Evolutionary conservation across 1,284 basidiomycete species (phyloP).

Genomic region (Austroboletus niveus): DNA sequence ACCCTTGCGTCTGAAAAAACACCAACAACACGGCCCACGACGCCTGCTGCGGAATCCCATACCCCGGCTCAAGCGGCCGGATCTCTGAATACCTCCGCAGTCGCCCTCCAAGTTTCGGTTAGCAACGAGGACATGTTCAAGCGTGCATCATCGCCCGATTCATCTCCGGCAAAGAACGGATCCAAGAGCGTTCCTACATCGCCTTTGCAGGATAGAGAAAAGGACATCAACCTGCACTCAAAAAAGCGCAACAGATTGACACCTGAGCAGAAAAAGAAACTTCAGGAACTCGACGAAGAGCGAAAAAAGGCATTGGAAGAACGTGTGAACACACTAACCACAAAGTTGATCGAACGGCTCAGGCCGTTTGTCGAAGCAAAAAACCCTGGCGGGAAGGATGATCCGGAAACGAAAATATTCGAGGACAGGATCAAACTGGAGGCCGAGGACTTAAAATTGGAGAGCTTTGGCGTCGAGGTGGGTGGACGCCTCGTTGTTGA

Average conservation of each 20-base stretch:
- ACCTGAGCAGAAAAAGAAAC: conserved; percentile 82
- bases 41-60: conserved; percentile 24
- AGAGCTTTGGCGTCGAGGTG: conserved; percentile 97
- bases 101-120: conserved; percentile 19
- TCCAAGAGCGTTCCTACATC: conserved; percentile 27
- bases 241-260: conserved; percentile 64
- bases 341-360: conserved; percentile 81
- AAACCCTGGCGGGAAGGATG: conserved; percentile 82
- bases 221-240: conserved; percentile 20
- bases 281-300: conserved; percentile 78
- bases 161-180: conserved; percentile 21
- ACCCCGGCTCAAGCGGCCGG: conserved; percentile 1
- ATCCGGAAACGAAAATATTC: conserved; percentile 80
- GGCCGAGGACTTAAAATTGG: conserved; percentile 95
- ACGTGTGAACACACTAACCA: conserved; percentile 68
- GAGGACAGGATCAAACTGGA: conserved; percentile 80
- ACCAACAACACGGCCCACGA: conserved; percentile 20
- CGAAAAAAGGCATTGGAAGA: conserved; percentile 77
- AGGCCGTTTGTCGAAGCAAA: conserved; percentile 89
- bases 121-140: conserved; percentile 20
- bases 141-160: conserved; percentile 13
- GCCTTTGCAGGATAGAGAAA: conserved; percentile 33
- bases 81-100: conserved; percentile 12
- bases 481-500: conserved; percentile 13
- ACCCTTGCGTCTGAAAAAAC: conserved; percentile 20